Base-by-base conservation (phyloP, 1,139 yeast genomes). In the Kurtzmaniella quercitrusa region DNA sequence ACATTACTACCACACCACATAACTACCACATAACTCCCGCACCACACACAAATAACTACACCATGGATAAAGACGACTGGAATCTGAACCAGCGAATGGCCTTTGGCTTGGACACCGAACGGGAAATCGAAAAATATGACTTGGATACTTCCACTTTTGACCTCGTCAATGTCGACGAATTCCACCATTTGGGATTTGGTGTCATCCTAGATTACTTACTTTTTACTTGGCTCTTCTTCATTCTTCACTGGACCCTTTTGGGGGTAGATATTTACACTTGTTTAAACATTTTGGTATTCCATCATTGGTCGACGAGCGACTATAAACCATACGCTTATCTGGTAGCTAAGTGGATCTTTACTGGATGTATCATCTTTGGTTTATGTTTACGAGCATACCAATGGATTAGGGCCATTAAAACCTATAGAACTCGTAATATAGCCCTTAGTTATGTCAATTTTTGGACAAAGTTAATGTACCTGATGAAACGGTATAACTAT, bases 191-290 rank as follows among this genome's bases (percentile, higher is more conserved):
- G 43, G 70, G 70, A 17, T 66, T 74, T 50, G 59, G 76, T 38
- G 82, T 89, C 3, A 51, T 87, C 2, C 49, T 72, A 37, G 75
- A 79, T 50, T 87, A 82, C 55, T 9, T 43, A 16, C 41, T 78
- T 3, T 57, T 70, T 51, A 69, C 78, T 61, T 73, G 83, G 72
- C 48, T 75, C 3, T 60, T 78, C 43, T 63, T 83, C 18, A 38
- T 79, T 14, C 63, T 87, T 45, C 77, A 83, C 34, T 56, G 79
- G 46, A 79, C 81, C 0, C 76, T 86, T 44, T 68, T 85, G 40
- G 88, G 74, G 1, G 75, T 86, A 3, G 97, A 89, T 65, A 72
- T 88, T 19, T 89, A 87, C 64, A 87, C 96, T 0, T 82, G 94
- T 58, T 66, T 89, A 46, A 82, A 79, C 51, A 76, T 89, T 43